Evolutionary conservation across 2,329 filamentous ascomycete species (phyloP).

Genomic region (Cercospora brassicicola): DNA sequence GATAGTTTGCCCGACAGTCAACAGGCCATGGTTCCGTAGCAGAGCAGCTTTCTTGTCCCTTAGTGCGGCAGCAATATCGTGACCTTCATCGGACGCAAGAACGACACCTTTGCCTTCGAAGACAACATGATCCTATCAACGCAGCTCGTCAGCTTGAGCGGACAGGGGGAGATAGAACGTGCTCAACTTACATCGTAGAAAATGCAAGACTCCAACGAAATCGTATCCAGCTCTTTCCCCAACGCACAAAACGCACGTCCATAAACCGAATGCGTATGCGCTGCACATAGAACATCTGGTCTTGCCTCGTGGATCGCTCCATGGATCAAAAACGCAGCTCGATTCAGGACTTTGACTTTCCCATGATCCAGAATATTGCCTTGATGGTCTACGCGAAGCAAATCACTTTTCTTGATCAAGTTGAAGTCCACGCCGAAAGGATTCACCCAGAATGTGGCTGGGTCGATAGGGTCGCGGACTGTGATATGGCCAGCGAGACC

Average conservation of each 20-base stretch:
- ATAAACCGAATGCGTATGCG: constrained; percentile 42
- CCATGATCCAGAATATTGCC: constrained; percentile 42
- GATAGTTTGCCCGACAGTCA: constrained; percentile 45
- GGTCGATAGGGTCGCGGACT: constrained; percentile 42
- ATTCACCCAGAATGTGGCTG: constrained; percentile 40
- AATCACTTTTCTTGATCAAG: constrained; percentile 41
- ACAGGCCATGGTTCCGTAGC: constrained; percentile 45
- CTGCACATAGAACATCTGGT: constrained; percentile 44
- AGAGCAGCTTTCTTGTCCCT: constrained; percentile 41
- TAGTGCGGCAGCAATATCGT: constrained; percentile 41
- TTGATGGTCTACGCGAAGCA: constrained; percentile 43
- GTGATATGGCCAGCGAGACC: constrained; percentile 42
- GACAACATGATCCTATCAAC: constrained; percentile 31
- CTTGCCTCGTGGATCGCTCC: constrained; percentile 37
- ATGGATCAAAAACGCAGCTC: constrained; percentile 45
- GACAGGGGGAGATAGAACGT: no score
- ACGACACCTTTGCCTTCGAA: constrained; percentile 49
- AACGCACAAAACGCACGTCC: constrained; percentile 42
- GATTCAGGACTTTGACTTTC: constrained; percentile 38
- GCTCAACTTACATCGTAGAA: constrained; percentile 35
- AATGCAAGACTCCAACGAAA: constrained; percentile 44
- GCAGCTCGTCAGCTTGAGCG: background rate
- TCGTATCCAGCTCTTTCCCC: constrained; percentile 41
- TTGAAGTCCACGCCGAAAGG: constrained; percentile 41
- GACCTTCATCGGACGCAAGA: constrained; percentile 44